These are phyloP conservation scores for Neofusicoccum ribis DNA, from an alignment of 2,329 filamentous ascomycete species.

Conservation along the genomic window DNA sequence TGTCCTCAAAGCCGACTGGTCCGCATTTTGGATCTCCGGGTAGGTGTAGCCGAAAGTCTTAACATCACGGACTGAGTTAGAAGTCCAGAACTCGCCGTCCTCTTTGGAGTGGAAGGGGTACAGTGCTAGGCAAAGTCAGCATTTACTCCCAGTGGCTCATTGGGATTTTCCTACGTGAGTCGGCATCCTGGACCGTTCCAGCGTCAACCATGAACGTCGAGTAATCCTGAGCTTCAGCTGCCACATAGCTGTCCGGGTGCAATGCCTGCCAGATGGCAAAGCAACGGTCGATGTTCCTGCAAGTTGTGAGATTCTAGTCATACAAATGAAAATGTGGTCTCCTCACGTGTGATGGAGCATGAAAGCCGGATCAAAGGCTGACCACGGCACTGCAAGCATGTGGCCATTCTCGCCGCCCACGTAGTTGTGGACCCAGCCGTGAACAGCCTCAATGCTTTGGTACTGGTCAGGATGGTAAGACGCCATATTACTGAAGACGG, in stretches of 20 bases:
- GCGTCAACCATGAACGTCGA: slow-evolving; percentile 62
- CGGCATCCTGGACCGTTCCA: slow-evolving; percentile 56
- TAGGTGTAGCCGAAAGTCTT: slow-evolving; percentile 73
- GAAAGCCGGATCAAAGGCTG: slow-evolving; percentile 78
- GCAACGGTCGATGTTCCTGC: slow-evolving; percentile 69
- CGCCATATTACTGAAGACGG: slow-evolving; percentile 67
- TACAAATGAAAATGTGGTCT: neutral
- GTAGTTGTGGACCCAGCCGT: slow-evolving; percentile 53
- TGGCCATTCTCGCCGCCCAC: slow-evolving; percentile 57
- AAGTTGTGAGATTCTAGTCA: neutral
- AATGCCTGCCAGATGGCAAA: slow-evolving; percentile 77
- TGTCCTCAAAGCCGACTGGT: slow-evolving; percentile 43
- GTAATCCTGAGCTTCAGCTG: slow-evolving; percentile 53
- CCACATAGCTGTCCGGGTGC: slow-evolving; percentile 67
- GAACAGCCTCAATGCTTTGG: slow-evolving; percentile 59
- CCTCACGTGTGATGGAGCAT: slow-evolving; percentile 67
- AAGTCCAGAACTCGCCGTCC: slow-evolving; percentile 67
- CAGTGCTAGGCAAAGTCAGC: slow-evolving; percentile 43
- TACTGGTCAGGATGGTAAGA: slow-evolving; percentile 47
- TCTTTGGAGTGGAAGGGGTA: slow-evolving; percentile 65
- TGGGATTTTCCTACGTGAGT: slow-evolving; percentile 44
- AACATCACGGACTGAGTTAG: slow-evolving; percentile 60
- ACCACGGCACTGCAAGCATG: slow-evolving; percentile 65
- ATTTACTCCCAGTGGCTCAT: neutral
- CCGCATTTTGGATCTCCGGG: slow-evolving; percentile 57